Evolutionary conservation across 1,284 basidiomycete species (phyloP).

Genomic region (Apiotrichum laibachii): DNA sequence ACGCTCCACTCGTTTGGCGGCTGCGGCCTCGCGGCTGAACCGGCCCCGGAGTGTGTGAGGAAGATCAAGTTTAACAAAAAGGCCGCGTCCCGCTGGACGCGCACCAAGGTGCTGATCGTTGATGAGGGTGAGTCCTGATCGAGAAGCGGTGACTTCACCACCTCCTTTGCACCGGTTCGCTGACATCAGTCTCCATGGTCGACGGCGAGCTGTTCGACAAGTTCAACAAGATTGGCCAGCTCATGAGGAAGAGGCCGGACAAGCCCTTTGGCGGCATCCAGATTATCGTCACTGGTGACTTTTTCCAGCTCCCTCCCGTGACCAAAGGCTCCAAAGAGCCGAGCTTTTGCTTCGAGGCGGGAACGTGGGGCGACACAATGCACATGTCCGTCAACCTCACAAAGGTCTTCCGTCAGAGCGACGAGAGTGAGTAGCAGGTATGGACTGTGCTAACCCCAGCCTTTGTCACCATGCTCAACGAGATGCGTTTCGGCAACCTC

Average conservation of each 20-base stretch:
- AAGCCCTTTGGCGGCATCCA: conserved; percentile 94
- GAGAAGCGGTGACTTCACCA: too few species aligned
- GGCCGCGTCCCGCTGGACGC: conserved; percentile 65
- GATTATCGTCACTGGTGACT: conserved; percentile 89
- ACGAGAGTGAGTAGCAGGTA: conserved; percentile 50
- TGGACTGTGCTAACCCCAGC: conserved; percentile 51
- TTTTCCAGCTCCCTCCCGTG: conserved; percentile 95
- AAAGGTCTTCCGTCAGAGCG: conserved; percentile 75
- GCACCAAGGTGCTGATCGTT: conserved; percentile 79
- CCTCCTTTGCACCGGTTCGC: too few species aligned
- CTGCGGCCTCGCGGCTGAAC: conserved; percentile 76
- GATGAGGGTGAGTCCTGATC: conserved; percentile 92
- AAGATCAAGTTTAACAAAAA: conserved; percentile 72
- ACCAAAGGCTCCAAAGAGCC: conserved; percentile 55
- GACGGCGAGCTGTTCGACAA: conserved; percentile 70
- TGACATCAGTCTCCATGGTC: conserved; percentile 85
- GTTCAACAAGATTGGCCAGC: conserved; percentile 48
- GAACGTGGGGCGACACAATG: conserved; percentile 75
- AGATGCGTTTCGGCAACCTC: conserved; percentile 79
- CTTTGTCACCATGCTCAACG: conserved; percentile 86
- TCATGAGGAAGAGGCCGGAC: conserved; percentile 58
- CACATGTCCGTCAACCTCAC: conserved; percentile 76
- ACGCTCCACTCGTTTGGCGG: conserved; percentile 92
- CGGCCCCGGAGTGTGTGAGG: conserved; percentile 61
- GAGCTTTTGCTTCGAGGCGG: conserved; percentile 84